Conservation (phyloP, 148 eudicot genomes). For the Salicornia ramosissima region DNA sequence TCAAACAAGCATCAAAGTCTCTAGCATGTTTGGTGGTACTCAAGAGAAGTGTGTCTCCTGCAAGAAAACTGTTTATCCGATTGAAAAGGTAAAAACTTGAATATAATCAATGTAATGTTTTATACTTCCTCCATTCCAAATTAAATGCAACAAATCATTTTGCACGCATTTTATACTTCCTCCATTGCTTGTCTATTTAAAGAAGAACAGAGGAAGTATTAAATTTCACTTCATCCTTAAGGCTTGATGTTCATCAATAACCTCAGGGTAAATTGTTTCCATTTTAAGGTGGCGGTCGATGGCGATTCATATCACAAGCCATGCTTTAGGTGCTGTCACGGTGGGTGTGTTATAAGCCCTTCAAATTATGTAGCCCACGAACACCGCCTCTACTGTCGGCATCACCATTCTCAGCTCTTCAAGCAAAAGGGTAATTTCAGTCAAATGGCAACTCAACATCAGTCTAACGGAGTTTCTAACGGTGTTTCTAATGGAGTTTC, state of each 20-base stretch:
- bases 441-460: slow-evolving; percentile 47
- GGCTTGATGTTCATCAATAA: not conserved
- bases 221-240: not conserved
- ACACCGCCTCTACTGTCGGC: slow-evolving; percentile 71
- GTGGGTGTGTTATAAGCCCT: slow-evolving; percentile 81
- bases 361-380: slow-evolving; percentile 83
- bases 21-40: slow-evolving; percentile 78
- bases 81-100: slow-evolving; percentile 55
- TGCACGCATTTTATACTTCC: too few species aligned
- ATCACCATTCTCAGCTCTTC: slow-evolving; percentile 84
- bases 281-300: slow-evolving; percentile 68
- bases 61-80: slow-evolving; percentile 81
- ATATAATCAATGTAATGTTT: not conserved
- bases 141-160: too few species aligned
- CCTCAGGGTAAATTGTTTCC: not conserved
- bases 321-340: slow-evolving; percentile 78
- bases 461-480: slow-evolving; percentile 18
- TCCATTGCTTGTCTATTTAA: too few species aligned
- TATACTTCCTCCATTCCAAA: too few species aligned
- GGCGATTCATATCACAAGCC: slow-evolving; percentile 66
- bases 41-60: slow-evolving; percentile 87
- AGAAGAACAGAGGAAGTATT: too few species aligned
- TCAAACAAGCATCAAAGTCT: slow-evolving; percentile 52
- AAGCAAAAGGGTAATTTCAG: slow-evolving; percentile 89
- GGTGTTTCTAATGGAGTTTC: slow-evolving; percentile 15